Percentiles rank a stretch among this genome's conserved stretches.
phyloP scores from a whole-genome alignment of 2,329 filamentous ascomycete species.

The Ustulina deusta region DNA sequence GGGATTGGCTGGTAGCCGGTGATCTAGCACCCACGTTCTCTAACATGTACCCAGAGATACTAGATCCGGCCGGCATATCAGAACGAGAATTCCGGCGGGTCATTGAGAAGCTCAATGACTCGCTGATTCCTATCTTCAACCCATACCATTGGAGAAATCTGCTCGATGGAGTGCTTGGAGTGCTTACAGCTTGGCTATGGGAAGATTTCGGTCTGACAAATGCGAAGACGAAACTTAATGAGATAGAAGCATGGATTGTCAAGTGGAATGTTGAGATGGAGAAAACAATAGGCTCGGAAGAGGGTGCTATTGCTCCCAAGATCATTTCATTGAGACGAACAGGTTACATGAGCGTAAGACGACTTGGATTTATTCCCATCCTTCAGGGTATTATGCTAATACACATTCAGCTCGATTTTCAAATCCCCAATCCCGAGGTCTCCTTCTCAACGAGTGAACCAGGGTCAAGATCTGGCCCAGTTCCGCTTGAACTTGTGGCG shows the following conservation, averaged over 20 bases:
- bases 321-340: slow-evolving; percentile 84
- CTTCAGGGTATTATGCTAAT: slow-evolving; percentile 42
- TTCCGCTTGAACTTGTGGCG: slow-evolving; percentile 28
- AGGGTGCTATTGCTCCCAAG: slow-evolving; percentile 69
- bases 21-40: slow-evolving; percentile 94
- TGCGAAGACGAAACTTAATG: slow-evolving; percentile 76
- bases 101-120: slow-evolving; percentile 83
- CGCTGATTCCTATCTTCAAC: slow-evolving; percentile 81
- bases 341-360: slow-evolving; percentile 85
- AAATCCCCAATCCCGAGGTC: slow-evolving; percentile 83
- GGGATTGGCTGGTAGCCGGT: slow-evolving; percentile 91
- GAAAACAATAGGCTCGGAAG: slow-evolving; percentile 64
- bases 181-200: slow-evolving; percentile 93
- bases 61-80: slow-evolving; percentile 83
- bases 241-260: slow-evolving; percentile 84
- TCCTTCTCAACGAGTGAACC: slow-evolving; percentile 64
- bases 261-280: slow-evolving; percentile 84
- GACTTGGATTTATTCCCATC: not conserved
- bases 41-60: slow-evolving; percentile 94
- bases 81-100: slow-evolving; percentile 89
- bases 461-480: slow-evolving; percentile 53
- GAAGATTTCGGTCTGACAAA: slow-evolving; percentile 86
- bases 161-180: slow-evolving; percentile 80
- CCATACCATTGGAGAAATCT: slow-evolving; percentile 83
- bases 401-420: slow-evolving; percentile 74